Evolutionary conservation across 129 eudicot species (phyloP).

Genomic region (Chrysanthemum makinoi): DNA sequence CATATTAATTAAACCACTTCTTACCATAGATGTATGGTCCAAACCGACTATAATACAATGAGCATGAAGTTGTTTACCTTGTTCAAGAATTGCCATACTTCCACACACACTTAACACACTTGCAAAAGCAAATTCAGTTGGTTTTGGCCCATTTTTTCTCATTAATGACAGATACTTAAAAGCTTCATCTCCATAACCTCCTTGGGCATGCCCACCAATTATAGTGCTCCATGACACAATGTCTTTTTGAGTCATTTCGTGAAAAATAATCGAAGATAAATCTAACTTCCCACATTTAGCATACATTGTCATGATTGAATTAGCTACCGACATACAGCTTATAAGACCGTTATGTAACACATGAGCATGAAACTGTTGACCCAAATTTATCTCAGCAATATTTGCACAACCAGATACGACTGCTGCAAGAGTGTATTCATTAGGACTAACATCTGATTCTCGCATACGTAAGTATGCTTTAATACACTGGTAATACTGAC

Average conservation of each 20-base stretch:
- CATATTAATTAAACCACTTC: slow-evolving; percentile 82
- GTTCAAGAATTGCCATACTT: slow-evolving; percentile 76
- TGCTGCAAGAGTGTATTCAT: slow-evolving; percentile 82
- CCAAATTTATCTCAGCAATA: slow-evolving; percentile 41
- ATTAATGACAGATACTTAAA: slow-evolving; percentile 60
- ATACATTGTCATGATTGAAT: slow-evolving; percentile 82
- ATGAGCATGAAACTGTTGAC: slow-evolving; percentile 69
- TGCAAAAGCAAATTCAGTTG: slow-evolving; percentile 74
- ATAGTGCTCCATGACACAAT: slow-evolving; percentile 89
- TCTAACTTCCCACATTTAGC: slow-evolving; percentile 58
- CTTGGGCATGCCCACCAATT: slow-evolving; percentile 77
- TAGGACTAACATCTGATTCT: slow-evolving; percentile 53
- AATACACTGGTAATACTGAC: slow-evolving; percentile 46
- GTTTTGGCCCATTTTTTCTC: slow-evolving; percentile 80
- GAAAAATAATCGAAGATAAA: slow-evolving; percentile 48
- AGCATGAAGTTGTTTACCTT: slow-evolving; percentile 86
- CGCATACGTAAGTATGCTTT: slow-evolving; percentile 59
- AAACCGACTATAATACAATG: slow-evolving; percentile 59
- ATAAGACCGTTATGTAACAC: slow-evolving; percentile 47
- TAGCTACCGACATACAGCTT: slow-evolving; percentile 62
- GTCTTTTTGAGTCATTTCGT: slow-evolving; percentile 55
- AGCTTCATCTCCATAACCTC: slow-evolving; percentile 68
- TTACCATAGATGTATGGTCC: slow-evolving; percentile 57
- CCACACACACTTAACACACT: slow-evolving; percentile 81
- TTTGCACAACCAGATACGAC: slow-evolving; percentile 69